Percentiles rank a stretch among this genome's conserved stretches.
These are phyloP conservation scores for Neurospora intermedia DNA, from an alignment of 495 filamentous ascomycete genomes.

Conservation along the genomic window DNA sequence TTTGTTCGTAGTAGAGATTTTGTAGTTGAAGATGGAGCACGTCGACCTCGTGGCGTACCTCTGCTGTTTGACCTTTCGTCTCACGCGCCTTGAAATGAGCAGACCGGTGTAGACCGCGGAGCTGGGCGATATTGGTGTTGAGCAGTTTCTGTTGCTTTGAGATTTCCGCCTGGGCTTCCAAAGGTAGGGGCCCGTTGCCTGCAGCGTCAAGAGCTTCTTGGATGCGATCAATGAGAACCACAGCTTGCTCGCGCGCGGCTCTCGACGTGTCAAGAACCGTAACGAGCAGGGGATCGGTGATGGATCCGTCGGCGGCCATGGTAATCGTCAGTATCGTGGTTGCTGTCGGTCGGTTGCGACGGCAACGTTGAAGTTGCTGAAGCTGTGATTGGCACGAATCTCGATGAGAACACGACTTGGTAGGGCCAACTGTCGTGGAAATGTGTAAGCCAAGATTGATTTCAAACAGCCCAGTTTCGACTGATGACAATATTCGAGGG, in stretches of 20 bases:
- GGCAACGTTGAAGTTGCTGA: background rate
- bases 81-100: conserved; percentile 71
- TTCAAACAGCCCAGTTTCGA: background rate
- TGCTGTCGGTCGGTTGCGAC: background rate
- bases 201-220: conserved; percentile 33
- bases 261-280: conserved; percentile 62
- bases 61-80: conserved; percentile 77
- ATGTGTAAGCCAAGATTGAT: background rate
- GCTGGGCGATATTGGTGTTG: conserved; percentile 64
- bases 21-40: conserved; percentile 83
- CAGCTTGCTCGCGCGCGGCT: conserved; percentile 60
- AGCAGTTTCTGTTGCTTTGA: conserved; percentile 73
- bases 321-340: background rate
- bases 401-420: background rate
- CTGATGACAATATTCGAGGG: background rate
- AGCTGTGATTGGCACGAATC: background rate
- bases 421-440: background rate
- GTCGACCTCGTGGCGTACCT: conserved; percentile 84
- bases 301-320: conserved; percentile 45
- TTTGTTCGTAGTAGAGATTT: conserved; percentile 93
- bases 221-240: conserved; percentile 50
- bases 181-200: conserved; percentile 23
- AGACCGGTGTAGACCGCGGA: conserved; percentile 73
- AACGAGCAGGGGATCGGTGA: conserved; percentile 58
- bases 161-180: conserved; percentile 48